Evolutionary conservation across 306 rosid genomes (phyloP), one percentile per base, ranked within the genome.

Genomic region (Acacia acuminata): DNA sequence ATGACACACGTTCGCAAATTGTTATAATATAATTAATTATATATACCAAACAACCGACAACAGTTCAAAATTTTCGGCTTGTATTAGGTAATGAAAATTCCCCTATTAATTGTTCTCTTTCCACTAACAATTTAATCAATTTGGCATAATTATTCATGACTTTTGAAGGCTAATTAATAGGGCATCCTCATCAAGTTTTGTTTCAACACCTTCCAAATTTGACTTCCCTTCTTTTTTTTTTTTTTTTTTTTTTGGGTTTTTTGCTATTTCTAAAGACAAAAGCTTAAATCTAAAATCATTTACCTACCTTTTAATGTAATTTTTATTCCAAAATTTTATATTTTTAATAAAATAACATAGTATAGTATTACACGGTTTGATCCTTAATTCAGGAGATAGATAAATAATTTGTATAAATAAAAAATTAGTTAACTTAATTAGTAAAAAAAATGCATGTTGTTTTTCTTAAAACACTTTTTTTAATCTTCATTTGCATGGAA

Each of bases 171-270:
- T 30, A 30, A 64, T 64, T 64, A 64, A 15, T 0, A 58, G 16
- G 20, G n/a, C n/a, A 17, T 51, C 22, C 58, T 51, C 58, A 51
- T 51, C 58, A 51, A 51, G 58, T 51, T 76, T 51, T 71, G 32
- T 53, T 60, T 32, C 56, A 43, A 38, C 48, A 73, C 78, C 75
- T 85, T 73, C 83, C 81, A 77, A 36, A 61, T 51, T 11, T 78
- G 34, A 20, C 60, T 58, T 34, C 65, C 65, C 14, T 58, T 22
- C 30, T 58, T 8, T 3, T 58, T 22, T 2, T 58, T 20, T 8
- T 20, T 2, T 27, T 27, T 27, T 27, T 0, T 27, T 27, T 27
- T 27, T 27, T n/a, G n/a, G n/a, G 27, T 27, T 32, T 32, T 22
- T 58, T 8, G 4, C 12, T 19, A 56, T 53, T 56, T n/a, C 27